Evolutionary conservation across 1,284 basidiomycete species (phyloP).

Genomic region (Ceratobasidium sp.): DNA sequence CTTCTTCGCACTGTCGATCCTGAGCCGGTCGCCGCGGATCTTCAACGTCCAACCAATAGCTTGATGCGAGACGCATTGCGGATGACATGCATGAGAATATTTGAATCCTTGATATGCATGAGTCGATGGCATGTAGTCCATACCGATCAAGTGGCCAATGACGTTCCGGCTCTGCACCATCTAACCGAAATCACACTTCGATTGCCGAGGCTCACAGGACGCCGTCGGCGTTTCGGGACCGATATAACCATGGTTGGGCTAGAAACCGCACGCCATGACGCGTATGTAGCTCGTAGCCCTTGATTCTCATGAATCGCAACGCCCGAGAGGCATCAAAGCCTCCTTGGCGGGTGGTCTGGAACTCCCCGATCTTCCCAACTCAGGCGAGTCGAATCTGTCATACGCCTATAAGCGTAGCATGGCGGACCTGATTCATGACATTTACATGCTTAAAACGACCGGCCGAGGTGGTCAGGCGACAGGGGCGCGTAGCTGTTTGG

Average conservation of each 20-base stretch:
- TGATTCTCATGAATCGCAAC: neutral
- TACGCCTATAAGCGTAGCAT: neutral
- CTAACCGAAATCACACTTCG: neutral
- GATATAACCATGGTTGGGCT: conserved; percentile 5
- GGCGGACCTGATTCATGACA: neutral
- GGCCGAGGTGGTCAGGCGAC: neutral
- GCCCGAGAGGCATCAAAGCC: conserved; percentile 10
- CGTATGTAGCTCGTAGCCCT: neutral
- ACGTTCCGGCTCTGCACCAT: neutral
- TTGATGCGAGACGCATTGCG: conserved; percentile 2
- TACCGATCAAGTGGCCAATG: conserved; percentile 8
- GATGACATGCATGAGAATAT: conserved; percentile 22
- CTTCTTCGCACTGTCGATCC: conserved; percentile 11
- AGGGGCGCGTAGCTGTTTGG: neutral
- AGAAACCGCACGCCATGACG: conserved; percentile 5
- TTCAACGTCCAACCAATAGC: neutral
- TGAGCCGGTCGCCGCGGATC: neutral
- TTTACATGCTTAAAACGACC: neutral
- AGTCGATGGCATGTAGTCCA: neutral
- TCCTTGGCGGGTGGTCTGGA: conserved; percentile 12
- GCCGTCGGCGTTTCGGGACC: conserved; percentile 36
- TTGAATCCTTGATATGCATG: conserved; percentile 5
- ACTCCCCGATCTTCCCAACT: conserved; percentile 10
- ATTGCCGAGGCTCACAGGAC: neutral
- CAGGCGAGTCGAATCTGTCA: neutral